Evolutionary conservation across 306 rosid species (phyloP).

Genomic region (Amphicarpaea edgeworthii): DNA sequence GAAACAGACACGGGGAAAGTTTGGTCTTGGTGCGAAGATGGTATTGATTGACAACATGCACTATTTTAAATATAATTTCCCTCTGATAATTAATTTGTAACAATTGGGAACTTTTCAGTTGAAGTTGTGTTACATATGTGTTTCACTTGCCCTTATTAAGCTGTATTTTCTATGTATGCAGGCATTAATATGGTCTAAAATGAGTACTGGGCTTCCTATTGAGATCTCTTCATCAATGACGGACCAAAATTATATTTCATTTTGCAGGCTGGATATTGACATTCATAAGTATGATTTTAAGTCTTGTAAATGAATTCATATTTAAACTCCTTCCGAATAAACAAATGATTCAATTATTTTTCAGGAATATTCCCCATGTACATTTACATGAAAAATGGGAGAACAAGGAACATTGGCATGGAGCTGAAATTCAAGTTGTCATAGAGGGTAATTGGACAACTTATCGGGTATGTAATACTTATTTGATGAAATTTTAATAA

Average conservation of each 20-base stretch:
- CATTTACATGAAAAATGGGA: slow-evolving; percentile 86
- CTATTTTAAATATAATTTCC: slow-evolving; percentile 28
- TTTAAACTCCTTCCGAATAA: slow-evolving; percentile 40
- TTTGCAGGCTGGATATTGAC: slow-evolving; percentile 96
- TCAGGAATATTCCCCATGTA: slow-evolving; percentile 93
- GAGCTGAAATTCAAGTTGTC: slow-evolving; percentile 98
- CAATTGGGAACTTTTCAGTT: slow-evolving; percentile 20
- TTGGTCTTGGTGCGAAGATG: slow-evolving; percentile 99
- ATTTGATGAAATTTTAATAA: slow-evolving; percentile 31
- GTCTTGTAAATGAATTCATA: slow-evolving; percentile 24
- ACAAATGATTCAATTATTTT: slow-evolving; percentile 36
- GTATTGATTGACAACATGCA: slow-evolving; percentile 58
- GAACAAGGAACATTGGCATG: slow-evolving; percentile 75
- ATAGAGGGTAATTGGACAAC: slow-evolving; percentile 99
- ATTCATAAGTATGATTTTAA: slow-evolving; percentile 75
- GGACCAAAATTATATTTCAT: slow-evolving; percentile 73
- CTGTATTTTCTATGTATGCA: slow-evolving; percentile 47
- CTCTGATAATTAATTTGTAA: slow-evolving; percentile 14
- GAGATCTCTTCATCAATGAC: slow-evolving; percentile 89
- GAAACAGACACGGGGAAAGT: slow-evolving; percentile 96
- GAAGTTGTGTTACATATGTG: background rate
- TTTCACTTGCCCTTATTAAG: slow-evolving; percentile 17
- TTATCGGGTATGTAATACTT: slow-evolving; percentile 71
- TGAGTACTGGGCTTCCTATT: slow-evolving; percentile 98
- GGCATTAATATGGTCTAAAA: slow-evolving; percentile 99